Evolutionary conservation across 768 basidiomycete genomes (phyloP), one percentile per base, ranked within the genome.

Genomic region (Lactarius pseudohatsudake): DNA sequence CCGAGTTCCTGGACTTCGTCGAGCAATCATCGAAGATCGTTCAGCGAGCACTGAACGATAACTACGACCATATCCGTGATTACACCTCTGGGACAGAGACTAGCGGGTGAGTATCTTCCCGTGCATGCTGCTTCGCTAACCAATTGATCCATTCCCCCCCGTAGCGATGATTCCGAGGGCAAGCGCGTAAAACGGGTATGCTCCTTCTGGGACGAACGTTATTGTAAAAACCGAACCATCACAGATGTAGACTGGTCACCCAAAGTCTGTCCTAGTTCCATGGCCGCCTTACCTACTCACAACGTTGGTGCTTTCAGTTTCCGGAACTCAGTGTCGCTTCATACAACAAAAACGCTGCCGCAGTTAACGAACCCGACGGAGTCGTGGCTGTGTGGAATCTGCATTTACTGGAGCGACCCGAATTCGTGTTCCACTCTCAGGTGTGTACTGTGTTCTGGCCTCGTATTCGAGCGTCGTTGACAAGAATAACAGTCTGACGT

Each of bases 181-280:
- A 87, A 89, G 71, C 87, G 88, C 58, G 90, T 98, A 50, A 95
- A 96, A 75, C 84, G 88, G n/a, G 81, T 96, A n/a, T 98, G 96
- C 72, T 89, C 91, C 56, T 98, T 98, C 79, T 89, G 82, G 70
- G 96, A 97, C 73, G 94, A 97, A 74, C 83, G 91, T 57, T 91
- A 92, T 77, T 90, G 90, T 7, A 93, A 91, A 77, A 95, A 96
- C 74, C 81, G 97, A 61, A 96, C 96, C 7, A 92, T 99, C 67
- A 99, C 97, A 1, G 94, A 94, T 71, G 81, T 98, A 15, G 96
- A 98, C 72, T 99, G 97, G 97, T 98, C 96, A 59, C 93, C 93
- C 2, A 98, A 98, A 82, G 96, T 93, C 68, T 61, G 78, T 64
- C 26, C 18, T 59, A 40, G 4, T 30, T 13, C 41, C 20, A 22